Conservation (phyloP, 208 protist species). For the Eutreptiella sp. region DNA sequence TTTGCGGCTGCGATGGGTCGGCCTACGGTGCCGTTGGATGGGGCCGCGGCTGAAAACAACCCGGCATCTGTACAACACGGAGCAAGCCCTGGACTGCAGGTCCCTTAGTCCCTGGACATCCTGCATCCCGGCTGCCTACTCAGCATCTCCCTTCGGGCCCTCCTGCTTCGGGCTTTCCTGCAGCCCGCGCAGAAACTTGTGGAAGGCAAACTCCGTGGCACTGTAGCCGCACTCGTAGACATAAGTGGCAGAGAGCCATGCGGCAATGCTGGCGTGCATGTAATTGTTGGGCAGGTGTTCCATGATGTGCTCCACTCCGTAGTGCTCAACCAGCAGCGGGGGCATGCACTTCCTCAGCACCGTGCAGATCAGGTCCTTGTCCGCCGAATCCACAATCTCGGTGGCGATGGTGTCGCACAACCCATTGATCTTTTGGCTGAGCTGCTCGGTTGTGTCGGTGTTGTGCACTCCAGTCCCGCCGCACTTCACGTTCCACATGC, state of each 20-base stretch:
- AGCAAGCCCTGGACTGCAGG: no score
- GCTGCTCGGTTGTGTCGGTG: constrained; percentile 64
- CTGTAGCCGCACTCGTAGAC: constrained; percentile 76
- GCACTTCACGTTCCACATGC: constrained; percentile 70
- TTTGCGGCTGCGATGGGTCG: no score
- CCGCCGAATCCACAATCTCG: constrained; percentile 63
- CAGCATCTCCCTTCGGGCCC: no score
- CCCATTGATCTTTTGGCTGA: constrained; percentile 79
- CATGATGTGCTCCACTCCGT: constrained; percentile 69
- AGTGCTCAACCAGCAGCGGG: constrained; percentile 60
- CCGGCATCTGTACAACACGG: no score
- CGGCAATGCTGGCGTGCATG: constrained; percentile 81
- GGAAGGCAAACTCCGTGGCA: constrained; percentile 79
- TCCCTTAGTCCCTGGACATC: no score
- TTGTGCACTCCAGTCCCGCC: constrained; percentile 48
- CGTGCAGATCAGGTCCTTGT: constrained; percentile 55
- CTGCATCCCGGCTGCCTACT: no score
- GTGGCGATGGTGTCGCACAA: constrained; percentile 48
- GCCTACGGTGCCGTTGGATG: no score
- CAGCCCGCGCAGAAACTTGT: constrained; percentile 67
- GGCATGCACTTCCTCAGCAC: constrained; percentile 58
- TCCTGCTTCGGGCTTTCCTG: no score
- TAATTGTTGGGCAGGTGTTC: constrained; percentile 81
- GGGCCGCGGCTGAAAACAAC: no score
- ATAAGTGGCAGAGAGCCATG: constrained; percentile 80